These are phyloP conservation scores for Quaeritorhiza haematococci DNA, from an alignment of 371 early-diverging fungal species.

Conservation along the genomic window DNA sequence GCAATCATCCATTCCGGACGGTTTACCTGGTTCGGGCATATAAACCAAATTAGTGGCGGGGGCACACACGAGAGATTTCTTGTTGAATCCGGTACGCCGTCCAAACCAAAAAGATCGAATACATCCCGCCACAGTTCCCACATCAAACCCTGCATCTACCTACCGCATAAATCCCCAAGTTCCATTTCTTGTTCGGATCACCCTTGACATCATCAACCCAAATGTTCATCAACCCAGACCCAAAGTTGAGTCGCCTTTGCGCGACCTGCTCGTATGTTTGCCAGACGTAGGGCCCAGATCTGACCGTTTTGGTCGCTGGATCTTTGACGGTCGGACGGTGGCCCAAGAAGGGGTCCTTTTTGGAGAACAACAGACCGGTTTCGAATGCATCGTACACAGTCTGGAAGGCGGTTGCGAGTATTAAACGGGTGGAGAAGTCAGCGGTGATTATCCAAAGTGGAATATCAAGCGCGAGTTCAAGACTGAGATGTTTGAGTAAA, in stretches of 20 bases:
- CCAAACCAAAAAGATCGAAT: no score
- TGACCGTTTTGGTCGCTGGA: slow-evolving; percentile 25
- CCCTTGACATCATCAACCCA: slow-evolving; percentile 18
- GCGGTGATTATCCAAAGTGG: no score
- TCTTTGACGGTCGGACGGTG: slow-evolving; percentile 16
- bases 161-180: slow-evolving; percentile 52
- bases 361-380: slow-evolving; percentile 11
- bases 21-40: slow-evolving; percentile 31
- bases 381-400: slow-evolving; percentile 38
- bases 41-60: not conserved
- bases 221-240: slow-evolving; percentile 31
- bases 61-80: not conserved
- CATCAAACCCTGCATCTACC: not conserved
- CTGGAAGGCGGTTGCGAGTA: no score
- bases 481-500: no score
- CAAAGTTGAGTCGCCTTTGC: slow-evolving; percentile 32
- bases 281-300: slow-evolving; percentile 35
- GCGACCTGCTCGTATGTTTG: slow-evolving; percentile 33
- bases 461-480: no score
- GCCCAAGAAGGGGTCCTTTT: slow-evolving; percentile 28
- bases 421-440: no score
- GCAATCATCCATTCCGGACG: slow-evolving; percentile 60
- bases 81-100: no score
- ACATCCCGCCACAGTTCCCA: no score
- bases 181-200: slow-evolving; percentile 17